phyloP scores from a whole-genome alignment of 225 moss, liverwort and hornwort species.

The Ulota crispa region DNA sequence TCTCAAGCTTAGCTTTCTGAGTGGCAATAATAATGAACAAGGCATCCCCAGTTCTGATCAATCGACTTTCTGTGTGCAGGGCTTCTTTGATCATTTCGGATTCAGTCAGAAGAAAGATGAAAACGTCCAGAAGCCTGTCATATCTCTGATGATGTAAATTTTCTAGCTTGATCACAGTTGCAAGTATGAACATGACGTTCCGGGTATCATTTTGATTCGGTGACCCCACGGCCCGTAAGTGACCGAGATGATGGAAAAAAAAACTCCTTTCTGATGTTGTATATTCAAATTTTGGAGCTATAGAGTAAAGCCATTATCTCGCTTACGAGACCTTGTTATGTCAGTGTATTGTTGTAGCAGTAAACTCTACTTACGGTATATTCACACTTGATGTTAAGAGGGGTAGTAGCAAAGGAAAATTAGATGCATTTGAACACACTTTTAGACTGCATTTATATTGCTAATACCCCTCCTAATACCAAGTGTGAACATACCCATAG shows the following conservation, averaged over 20 bases:
- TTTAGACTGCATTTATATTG: no score
- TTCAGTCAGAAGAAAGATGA: slow-evolving; percentile 7
- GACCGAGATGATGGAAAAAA: background rate
- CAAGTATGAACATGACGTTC: background rate
- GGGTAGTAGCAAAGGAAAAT: no score
- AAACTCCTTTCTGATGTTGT: background rate
- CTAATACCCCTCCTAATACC: no score
- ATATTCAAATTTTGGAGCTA: background rate
- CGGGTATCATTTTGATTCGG: background rate
- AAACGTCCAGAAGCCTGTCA: background rate
- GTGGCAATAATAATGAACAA: background rate
- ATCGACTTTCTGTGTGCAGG: slow-evolving; percentile 12
- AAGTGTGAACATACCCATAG: no score
- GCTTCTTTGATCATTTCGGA: slow-evolving; percentile 28
- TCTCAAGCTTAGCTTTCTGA: background rate
- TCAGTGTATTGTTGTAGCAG: background rate
- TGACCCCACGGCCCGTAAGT: no score
- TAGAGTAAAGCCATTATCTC: background rate
- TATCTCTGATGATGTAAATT: slow-evolving; percentile 10
- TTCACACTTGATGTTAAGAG: no score
- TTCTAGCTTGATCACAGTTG: background rate
- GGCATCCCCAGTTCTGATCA: background rate
- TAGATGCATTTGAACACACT: no score
- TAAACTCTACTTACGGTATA: background rate
- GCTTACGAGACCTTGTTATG: background rate